These are phyloP conservation scores for Excoecaria cochinchinensis DNA, from an alignment of 345 rosid genomes.

Conservation along the genomic window DNA sequence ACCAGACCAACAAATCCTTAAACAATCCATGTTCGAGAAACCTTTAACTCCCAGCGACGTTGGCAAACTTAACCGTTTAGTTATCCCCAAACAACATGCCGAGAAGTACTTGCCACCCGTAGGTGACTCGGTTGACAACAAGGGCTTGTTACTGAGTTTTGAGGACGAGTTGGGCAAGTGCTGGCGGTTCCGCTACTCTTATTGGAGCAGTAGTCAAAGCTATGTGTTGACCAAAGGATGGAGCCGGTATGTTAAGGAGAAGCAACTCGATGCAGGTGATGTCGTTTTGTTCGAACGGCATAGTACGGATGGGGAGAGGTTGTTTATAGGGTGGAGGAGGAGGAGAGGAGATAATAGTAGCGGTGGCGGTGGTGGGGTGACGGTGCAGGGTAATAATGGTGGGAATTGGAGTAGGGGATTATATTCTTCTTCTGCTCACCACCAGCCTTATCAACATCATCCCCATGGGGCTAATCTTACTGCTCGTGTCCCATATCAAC, in stretches of 20 bases:
- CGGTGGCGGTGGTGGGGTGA: neutral
- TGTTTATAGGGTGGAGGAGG: slow-evolving; percentile 75
- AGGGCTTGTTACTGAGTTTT: slow-evolving; percentile 59
- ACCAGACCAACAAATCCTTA: slow-evolving; percentile 1
- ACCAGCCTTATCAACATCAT: slow-evolving; percentile 38
- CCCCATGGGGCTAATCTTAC: slow-evolving; percentile 22
- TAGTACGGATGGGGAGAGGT: slow-evolving; percentile 44
- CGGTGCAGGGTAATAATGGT: slow-evolving; percentile 19
- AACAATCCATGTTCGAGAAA: slow-evolving; percentile 62
- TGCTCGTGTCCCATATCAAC: slow-evolving; percentile 42
- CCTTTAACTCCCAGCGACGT: slow-evolving; percentile 89
- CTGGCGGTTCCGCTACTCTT: slow-evolving; percentile 86
- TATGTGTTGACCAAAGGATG: slow-evolving; percentile 90
- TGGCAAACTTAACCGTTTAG: slow-evolving; percentile 85
- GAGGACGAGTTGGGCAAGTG: slow-evolving; percentile 86
- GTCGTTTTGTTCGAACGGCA: slow-evolving; percentile 63
- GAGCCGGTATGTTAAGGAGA: slow-evolving; percentile 88
- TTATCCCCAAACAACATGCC: slow-evolving; percentile 87
- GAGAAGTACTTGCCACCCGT: slow-evolving; percentile 72
- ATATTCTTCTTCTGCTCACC: slow-evolving; percentile 18
- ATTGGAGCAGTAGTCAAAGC: slow-evolving; percentile 89
- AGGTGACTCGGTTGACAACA: slow-evolving; percentile 41
- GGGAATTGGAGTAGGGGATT: slow-evolving; percentile 32
- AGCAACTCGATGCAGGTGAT: slow-evolving; percentile 80
- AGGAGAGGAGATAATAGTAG: slow-evolving; percentile 12